Base-by-base conservation (phyloP, 805 yeast genomes). In the Wickerhamomyces ciferrii region DNA sequence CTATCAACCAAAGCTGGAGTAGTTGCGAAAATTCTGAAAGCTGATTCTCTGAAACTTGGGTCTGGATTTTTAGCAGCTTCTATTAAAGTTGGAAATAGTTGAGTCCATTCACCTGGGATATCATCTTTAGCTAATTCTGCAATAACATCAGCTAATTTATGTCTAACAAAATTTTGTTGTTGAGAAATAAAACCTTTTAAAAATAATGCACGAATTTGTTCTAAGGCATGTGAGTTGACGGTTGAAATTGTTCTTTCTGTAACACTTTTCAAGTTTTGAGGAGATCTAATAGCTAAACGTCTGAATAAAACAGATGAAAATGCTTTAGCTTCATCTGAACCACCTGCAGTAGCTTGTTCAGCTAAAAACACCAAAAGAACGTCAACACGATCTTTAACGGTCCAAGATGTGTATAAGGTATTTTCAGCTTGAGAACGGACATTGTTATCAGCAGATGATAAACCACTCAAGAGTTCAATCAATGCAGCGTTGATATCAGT, bases 91-190 rank as follows among this genome's bases (percentile, higher is more conserved):
- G 87, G 89, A 35, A 90, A 67, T 42, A 86, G 75, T 38, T 87
- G 91, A 15, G 83, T 79, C 99, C 99, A 92, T 5, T 71, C 65
- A 5, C 74, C 75, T 20, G 71, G 72, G 41, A 71, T 63, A 14
- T 78, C 83, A 48, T 81, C 84, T 57, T 83, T 82, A 2, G 97
- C 95, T 41, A 92, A 79, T 66, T 91, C 98, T 1, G 97, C 87
- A 42, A 94, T 84, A 9, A 96, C 96, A 70, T 94, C 99, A 2
- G 97, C 83, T 42, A 94, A 70, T 61, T 92, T 94, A 65, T 92
- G 97, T 62, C 97, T 82, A 29, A 89, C 89, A 51, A 78, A 79
- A 50, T 79, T 80, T n/a, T 85, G 70, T 61, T 84, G 88, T 49
- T 75, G 83, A 11, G 80, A 63, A 3, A 78, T 62, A 57, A 92